phyloP scores from a whole-genome alignment of 495 filamentous ascomycete genomes.

The Aspergillus conjunctus region DNA sequence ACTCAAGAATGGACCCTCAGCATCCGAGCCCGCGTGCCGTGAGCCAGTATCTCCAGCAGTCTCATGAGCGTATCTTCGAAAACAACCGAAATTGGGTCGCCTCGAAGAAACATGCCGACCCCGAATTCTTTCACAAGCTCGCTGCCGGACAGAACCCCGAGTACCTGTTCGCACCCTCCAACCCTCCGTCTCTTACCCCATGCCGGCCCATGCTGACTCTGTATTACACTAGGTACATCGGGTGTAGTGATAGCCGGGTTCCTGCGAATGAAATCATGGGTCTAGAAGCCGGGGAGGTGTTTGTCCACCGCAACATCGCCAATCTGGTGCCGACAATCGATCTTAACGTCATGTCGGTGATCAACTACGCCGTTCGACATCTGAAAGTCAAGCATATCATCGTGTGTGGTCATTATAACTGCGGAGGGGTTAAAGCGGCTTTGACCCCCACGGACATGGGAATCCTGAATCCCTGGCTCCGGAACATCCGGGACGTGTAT shows the following conservation, averaged over 20 bases:
- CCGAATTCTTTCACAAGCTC: constrained; percentile 68
- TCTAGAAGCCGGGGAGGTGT: constrained; percentile 82
- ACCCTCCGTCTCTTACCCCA: not conserved
- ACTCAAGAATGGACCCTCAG: not conserved
- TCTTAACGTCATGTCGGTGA: constrained; percentile 68
- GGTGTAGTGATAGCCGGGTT: constrained; percentile 80
- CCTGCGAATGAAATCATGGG: constrained; percentile 82
- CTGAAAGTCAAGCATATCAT: constrained; percentile 80
- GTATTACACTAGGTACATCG: constrained; percentile 56
- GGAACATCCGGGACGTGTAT: constrained; percentile 65
- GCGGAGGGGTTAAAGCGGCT: constrained; percentile 73
- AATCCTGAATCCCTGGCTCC: constrained; percentile 76
- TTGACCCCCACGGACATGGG: constrained; percentile 66
- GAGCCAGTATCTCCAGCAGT: constrained; percentile 22
- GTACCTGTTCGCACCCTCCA: constrained; percentile 62
- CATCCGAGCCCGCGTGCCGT: not conserved
- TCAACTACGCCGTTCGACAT: constrained; percentile 75
- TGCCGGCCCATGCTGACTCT: no score
- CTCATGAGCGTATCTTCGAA: constrained; percentile 34
- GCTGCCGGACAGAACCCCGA: constrained; percentile 66
- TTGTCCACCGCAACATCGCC: constrained; percentile 91
- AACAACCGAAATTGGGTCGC: constrained; percentile 68
- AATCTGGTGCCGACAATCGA: constrained; percentile 78
- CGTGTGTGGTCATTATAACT: constrained; percentile 78
- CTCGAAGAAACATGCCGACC: constrained; percentile 61